Percentiles rank a stretch among this genome's conserved stretches.
Evolutionary conservation across 2,329 filamentous ascomycete species (phyloP).

Genomic region (Aspergillus caelatus): DNA sequence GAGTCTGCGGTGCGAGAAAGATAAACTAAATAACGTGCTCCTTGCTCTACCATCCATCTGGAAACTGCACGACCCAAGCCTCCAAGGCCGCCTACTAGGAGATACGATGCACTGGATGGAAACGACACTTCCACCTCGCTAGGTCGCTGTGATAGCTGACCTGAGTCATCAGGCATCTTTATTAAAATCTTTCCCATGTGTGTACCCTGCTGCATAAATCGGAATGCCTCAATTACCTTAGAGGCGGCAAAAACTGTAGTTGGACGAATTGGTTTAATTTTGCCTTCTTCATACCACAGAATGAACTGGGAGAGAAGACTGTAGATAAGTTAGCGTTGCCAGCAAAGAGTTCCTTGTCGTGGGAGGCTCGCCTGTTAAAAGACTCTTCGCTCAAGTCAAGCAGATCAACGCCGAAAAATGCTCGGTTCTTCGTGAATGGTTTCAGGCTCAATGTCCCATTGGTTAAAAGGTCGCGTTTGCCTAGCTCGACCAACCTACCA

Average conservation of each 20-base stretch:
- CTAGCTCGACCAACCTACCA: slow-evolving; percentile 28
- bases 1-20: slow-evolving; percentile 13
- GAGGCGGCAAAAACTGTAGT: slow-evolving; percentile 9
- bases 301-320: background rate
- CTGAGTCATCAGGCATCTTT: background rate
- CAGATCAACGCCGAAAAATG: background rate
- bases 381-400: background rate
- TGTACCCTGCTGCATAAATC: slow-evolving; percentile 19
- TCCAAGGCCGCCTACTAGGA: slow-evolving; percentile 20
- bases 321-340: background rate
- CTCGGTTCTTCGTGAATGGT: background rate
- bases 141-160: background rate
- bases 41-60: slow-evolving; percentile 18
- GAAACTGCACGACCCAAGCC: slow-evolving; percentile 20
- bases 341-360: background rate
- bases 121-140: background rate
- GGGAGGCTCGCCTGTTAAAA: slow-evolving; percentile 3
- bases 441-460: background rate
- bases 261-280: slow-evolving; percentile 12
- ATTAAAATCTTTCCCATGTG: slow-evolving; percentile 24
- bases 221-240: slow-evolving; percentile 16
- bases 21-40: slow-evolving; percentile 17
- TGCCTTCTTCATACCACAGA: slow-evolving; percentile 1
- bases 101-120: slow-evolving; percentile 12
- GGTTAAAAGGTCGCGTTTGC: slow-evolving; percentile 22